Evolutionary conservation across 2,329 filamentous ascomycete species (phyloP), one percentile per base, ranked within the genome.

Genomic region (Pseudogymnoascus sp.): DNA sequence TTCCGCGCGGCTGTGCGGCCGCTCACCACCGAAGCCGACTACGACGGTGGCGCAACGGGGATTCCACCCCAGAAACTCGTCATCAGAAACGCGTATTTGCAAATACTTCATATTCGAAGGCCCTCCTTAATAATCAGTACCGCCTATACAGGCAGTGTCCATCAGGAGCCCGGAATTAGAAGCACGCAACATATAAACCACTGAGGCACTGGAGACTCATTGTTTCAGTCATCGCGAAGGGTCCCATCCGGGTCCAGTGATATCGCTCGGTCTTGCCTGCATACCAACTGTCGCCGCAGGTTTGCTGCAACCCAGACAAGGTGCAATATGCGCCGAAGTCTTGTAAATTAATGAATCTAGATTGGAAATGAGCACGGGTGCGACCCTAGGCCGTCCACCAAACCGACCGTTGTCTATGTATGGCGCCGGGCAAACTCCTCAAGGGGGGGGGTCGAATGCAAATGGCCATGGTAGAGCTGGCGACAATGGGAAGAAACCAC

Each of bases 401-500:
- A 30, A 30, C 43, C n/a, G 57, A 22, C 33, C 57, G 22, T 58
- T 58, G 33, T 58, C 57, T 38, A 58, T 58, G 57, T 58, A 58
- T 58, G 57, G 57, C 33, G 57, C 33, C 33, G 36, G 57, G 36
- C 57, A 37, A 16, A 36, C 36, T 58, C 33, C 33, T 36, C 33
- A 36, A 38, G 57, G 57, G 57, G 57, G 33, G 7, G 33, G 18
- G n/a, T 38, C 36, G 18, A 30, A 37, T 37, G 33, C 57, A 20
- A 35, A 30, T 60, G 36, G 58, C 18, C 58, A 60, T 18, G 37
- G 38, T 16, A 20, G 14, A 41, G 36, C 35, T 20, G 39, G 33
- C 33, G 12, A 69, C 28, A 54, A 20, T 37, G 64, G 61, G 43
- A 60, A 61, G 63, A 66, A 61, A 58, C 64, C 57, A 14, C 50